These are phyloP conservation scores for Russula sp. DNA, from an alignment of 768 basidiomycete species.

Conservation along the genomic window DNA sequence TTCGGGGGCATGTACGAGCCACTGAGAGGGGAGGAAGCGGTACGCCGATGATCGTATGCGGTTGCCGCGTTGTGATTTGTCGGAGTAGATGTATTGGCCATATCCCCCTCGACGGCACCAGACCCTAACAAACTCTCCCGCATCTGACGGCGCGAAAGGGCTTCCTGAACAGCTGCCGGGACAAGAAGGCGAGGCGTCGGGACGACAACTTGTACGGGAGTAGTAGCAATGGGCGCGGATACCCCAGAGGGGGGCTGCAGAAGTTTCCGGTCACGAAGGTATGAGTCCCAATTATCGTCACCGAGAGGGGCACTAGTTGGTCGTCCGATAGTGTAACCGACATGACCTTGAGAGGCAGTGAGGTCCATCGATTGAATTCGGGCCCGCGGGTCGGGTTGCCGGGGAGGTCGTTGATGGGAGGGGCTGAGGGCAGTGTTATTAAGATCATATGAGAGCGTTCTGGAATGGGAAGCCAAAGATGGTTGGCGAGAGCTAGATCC, in stretches of 20 bases:
- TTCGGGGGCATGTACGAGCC: conserved; percentile 36
- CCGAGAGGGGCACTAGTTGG: conserved; percentile 70
- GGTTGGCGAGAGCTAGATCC: conserved; percentile 53
- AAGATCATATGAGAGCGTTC: conserved; percentile 62
- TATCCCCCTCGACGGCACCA: neutral
- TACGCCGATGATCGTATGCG: conserved; percentile 12
- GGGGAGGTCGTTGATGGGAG: conserved; percentile 62
- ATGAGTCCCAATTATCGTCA: conserved; percentile 81
- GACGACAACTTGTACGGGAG: conserved; percentile 34
- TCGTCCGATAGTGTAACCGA: conserved; percentile 53
- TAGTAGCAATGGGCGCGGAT: conserved; percentile 70
- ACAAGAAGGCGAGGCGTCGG: conserved; percentile 46
- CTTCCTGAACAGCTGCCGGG: conserved; percentile 69
- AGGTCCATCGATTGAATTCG: conserved; percentile 73
- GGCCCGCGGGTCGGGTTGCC: conserved; percentile 60
- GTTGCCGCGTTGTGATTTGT: neutral
- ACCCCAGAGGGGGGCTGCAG: conserved; percentile 79
- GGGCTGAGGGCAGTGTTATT: conserved; percentile 45
- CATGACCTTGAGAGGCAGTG: conserved; percentile 37
- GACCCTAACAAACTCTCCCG: conserved; percentile 63
- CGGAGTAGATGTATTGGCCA: conserved; percentile 1
- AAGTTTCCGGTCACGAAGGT: conserved; percentile 79
- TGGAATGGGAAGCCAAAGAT: conserved; percentile 14
- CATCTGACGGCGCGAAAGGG: conserved; percentile 61
- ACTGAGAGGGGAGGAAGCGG: conserved; percentile 9